Evolutionary conservation across 176 grass and related monocot genomes (phyloP), one percentile per base, ranked within the genome.

Genomic region (Phoenix roebelenii): DNA sequence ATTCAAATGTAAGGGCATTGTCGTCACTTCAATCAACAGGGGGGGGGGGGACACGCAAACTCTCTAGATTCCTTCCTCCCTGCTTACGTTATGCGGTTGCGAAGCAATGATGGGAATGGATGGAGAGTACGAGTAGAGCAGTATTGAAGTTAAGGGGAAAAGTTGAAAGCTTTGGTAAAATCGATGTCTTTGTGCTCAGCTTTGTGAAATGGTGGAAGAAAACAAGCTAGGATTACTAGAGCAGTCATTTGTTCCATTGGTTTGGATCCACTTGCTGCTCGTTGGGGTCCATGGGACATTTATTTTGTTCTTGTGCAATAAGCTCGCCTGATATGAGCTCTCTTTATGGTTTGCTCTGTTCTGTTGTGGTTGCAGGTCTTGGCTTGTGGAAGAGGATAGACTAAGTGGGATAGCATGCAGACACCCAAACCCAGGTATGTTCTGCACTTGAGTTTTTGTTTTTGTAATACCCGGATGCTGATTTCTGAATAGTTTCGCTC

Each of bases 341-440:
- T 18, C 23, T 60, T 7, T 69, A 16, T 69, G 25, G 20, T 52
- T 50, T 69, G 67, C 48, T 58, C 23, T 60, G 26, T 54, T 57
- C 50, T 51, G 60, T 65, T 61, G 70, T 72, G 78, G 23, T 25
- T 67, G 71, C 78, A 68, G 89, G 26, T 39, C 39, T 52, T 16
- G 61, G 65, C 68, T 60, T 58, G 44, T 7, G 19, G 67, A 54
- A 17, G 62, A 68, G 64, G 78, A 82, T 82, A 71, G 63, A 22
- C 50, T 70, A 56, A 57, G 59, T 52, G 52, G 79, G 66, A 63
- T 79, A 82, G 60, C 55, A 95, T 95, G 89, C 85, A 95, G 84
- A 74, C 68, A 39, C 65, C 89, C 22, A 95, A 95, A 71, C 64
- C 85, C 60, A 95, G 89, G 89, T 92, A 79, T 65, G 58, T 28